Conservation (phyloP, 169 alveolate species). For the Plasmodium cynomolgi region DNA sequence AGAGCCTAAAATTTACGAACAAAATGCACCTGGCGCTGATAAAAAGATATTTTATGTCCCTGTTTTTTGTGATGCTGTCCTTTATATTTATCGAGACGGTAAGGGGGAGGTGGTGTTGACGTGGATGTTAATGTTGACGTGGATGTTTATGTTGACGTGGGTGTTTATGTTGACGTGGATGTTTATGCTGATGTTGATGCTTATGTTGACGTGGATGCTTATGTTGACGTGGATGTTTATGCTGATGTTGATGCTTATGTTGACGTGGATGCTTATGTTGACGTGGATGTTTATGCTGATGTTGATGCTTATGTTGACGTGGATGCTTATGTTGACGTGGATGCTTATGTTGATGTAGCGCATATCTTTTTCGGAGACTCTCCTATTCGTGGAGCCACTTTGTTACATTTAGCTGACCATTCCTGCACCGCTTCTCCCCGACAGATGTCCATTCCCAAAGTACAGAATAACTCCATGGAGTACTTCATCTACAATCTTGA, state of each 20-base stretch:
- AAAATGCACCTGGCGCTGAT: slow-evolving; percentile 70
- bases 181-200: no score
- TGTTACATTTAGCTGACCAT: background rate
- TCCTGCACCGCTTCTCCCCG: background rate
- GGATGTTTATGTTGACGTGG: no score
- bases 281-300: no score
- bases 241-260: no score
- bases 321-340: no score
- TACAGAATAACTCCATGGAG: slow-evolving; percentile 18
- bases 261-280: no score
- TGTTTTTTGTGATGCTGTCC: slow-evolving; percentile 45
- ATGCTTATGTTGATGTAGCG: background rate
- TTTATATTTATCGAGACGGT: slow-evolving; percentile 57
- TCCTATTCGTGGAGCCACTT: background rate
- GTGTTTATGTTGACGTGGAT: no score
- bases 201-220: no score
- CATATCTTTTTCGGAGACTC: background rate
- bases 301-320: no score
- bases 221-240: no score
- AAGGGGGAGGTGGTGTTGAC: background rate
- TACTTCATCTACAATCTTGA: slow-evolving; percentile 62
- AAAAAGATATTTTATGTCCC: slow-evolving; percentile 63
- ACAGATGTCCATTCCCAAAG: slow-evolving; percentile 32
- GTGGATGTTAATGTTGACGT: no score
- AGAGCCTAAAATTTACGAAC: slow-evolving; percentile 59